Evolutionary conservation across 2,329 filamentous ascomycete species (phyloP).

Genomic region (Aspergillus candidus): DNA sequence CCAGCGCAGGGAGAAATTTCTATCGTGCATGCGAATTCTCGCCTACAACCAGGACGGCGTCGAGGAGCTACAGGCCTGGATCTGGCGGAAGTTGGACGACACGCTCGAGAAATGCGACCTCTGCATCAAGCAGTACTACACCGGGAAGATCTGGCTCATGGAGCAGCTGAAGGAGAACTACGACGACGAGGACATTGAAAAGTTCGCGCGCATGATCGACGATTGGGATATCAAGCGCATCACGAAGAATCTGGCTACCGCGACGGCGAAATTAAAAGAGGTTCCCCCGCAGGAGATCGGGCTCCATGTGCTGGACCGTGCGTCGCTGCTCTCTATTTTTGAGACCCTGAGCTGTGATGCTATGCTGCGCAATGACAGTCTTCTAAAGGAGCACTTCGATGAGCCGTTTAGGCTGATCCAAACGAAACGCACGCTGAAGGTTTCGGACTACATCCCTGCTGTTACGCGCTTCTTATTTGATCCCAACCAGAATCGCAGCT

Average conservation of each 20-base stretch:
- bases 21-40: constrained; percentile 63
- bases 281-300: constrained; percentile 47
- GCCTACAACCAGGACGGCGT: constrained; percentile 59
- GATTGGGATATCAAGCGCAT: constrained; percentile 58
- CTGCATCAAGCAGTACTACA: constrained; percentile 70
- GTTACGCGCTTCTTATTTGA: constrained; percentile 83
- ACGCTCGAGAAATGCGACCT: constrained; percentile 60
- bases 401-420: constrained; percentile 76
- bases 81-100: constrained; percentile 52
- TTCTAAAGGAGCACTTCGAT: constrained; percentile 62
- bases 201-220: constrained; percentile 53
- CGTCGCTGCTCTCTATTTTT: constrained; percentile 73
- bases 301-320: constrained; percentile 47
- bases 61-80: constrained; percentile 55
- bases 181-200: constrained; percentile 42
- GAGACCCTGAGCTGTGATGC: constrained; percentile 80
- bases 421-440: constrained; percentile 68
- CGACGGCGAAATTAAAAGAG: constrained; percentile 48
- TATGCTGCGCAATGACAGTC: constrained; percentile 57
- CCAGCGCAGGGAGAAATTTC: constrained; percentile 55
- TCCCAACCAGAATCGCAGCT: constrained; percentile 54
- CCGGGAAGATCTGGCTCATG: constrained; percentile 57
- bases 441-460: constrained; percentile 70
- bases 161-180: constrained; percentile 55
- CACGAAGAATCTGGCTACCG: constrained; percentile 52